Evolutionary conservation across 805 yeast species (phyloP), one percentile per base, ranked within the genome.

Genomic region (Cyberlindnera xylosilytica): DNA sequence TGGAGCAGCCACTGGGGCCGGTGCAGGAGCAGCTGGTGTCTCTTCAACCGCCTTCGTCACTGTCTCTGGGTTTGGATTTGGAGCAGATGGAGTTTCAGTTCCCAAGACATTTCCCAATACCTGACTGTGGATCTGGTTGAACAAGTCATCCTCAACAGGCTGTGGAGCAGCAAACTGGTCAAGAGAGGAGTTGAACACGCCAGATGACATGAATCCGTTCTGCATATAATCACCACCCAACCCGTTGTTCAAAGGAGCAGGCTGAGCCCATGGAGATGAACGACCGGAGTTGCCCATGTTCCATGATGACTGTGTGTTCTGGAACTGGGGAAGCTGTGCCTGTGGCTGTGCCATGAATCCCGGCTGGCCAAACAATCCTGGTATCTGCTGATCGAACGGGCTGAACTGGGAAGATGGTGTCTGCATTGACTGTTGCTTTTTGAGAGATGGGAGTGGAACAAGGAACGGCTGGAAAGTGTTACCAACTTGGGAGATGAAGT

Each of bases 391-490:
- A 15, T 43, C 41, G 23, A 43, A 43, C 20, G 49, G 20, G 34
- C n/a, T 33, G 36, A 32, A 26, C 20, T 39, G 30, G 28, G 41
- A 12, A 31, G 43, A 20, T 36, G 38, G 23, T 16, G 30, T 15
- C 18, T 37, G 20, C 34, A 38, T 12, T 47, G 8, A 12, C 27
- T 23, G 27, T 12, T n/a, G n/a, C n/a, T n/a, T n/a, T n/a, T n/a
- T n/a, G n/a, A n/a, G n/a, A 22, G 41, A 11, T 47, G 36, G 81
- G 34, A 80, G 65, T 4, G 87, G 81, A 6, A 73, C 68, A 40
- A 71, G 60, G 60, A 87, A 87, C 3, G 95, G 95, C 33, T 69
- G 84, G 2, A 89, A 89, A 34, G 69, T 68, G n/a, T 58, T 57
- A 41, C 61, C 70, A 46, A 76, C 78, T 37, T 62, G 58, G 20